Evolutionary conservation across 495 filamentous ascomycete genomes (phyloP).

Genomic region (Aspergillus coremiiformis): DNA sequence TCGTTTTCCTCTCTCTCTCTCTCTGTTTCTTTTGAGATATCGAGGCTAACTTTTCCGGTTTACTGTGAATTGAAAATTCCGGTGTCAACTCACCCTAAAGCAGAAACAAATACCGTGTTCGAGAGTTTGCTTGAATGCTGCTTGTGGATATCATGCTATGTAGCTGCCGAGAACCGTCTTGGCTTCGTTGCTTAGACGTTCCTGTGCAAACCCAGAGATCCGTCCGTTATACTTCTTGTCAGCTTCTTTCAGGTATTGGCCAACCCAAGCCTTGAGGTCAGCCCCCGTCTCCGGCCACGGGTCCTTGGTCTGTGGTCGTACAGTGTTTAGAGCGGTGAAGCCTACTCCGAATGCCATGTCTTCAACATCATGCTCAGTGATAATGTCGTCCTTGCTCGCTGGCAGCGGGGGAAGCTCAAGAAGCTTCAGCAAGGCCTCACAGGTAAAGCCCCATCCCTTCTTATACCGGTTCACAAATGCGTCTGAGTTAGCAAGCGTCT

Average conservation of each 20-base stretch:
- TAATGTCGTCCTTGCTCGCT: slow-evolving; percentile 61
- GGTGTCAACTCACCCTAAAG: background rate
- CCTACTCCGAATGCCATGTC: slow-evolving; percentile 90
- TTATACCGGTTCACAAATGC: slow-evolving; percentile 68
- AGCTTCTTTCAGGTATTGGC: slow-evolving; percentile 58
- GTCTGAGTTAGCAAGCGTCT: slow-evolving; percentile 73
- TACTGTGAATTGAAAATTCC: background rate
- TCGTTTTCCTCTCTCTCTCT: background rate
- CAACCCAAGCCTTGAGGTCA: slow-evolving; percentile 75
- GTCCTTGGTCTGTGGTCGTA: slow-evolving; percentile 60
- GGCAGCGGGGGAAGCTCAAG: slow-evolving; percentile 79
- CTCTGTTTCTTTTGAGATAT: background rate
- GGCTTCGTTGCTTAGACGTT: slow-evolving; percentile 51
- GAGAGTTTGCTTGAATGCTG: background rate
- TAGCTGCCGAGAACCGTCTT: slow-evolving; percentile 49
- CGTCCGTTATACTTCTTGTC: slow-evolving; percentile 48
- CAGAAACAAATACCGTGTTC: background rate
- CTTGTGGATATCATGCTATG: slow-evolving; percentile 41
- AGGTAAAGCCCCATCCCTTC: slow-evolving; percentile 85
- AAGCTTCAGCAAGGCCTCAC: slow-evolving; percentile 76
- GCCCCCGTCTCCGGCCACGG: slow-evolving; percentile 70
- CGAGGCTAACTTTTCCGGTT: background rate
- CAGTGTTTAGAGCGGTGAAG: slow-evolving; percentile 86
- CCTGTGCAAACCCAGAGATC: slow-evolving; percentile 49
- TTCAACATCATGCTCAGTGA: slow-evolving; percentile 81